A percentile compares a stretch with the other conserved stretches of the same genome.
phyloP scores from a whole-genome alignment of 1,284 basidiomycete genomes.

The Mycosarcoma maydis region DNA sequence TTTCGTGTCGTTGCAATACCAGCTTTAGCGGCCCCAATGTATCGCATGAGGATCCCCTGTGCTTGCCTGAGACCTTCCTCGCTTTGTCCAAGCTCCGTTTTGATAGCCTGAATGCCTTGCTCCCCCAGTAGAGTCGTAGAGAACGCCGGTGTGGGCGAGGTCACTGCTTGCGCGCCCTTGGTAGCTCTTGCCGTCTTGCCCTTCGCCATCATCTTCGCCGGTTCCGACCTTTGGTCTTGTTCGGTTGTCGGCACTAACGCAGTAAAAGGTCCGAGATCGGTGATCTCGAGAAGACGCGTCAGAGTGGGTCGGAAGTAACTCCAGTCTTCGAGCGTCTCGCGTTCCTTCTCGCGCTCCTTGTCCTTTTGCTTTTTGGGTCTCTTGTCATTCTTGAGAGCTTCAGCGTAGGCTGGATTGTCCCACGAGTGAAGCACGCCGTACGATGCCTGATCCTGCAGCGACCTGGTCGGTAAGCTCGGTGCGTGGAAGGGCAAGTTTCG shows the following conservation, averaged over 20 bases:
- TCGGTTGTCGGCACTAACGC: slow-evolving; percentile 11
- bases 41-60: slow-evolving; percentile 8
- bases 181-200: slow-evolving; percentile 4
- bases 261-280: slow-evolving; percentile 43
- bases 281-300: slow-evolving; percentile 40
- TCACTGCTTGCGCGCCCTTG: background rate
- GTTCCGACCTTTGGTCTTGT: background rate
- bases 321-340: slow-evolving; percentile 58
- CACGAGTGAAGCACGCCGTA: slow-evolving; percentile 20
- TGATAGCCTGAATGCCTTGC: slow-evolving; percentile 21
- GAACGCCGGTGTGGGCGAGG: background rate
- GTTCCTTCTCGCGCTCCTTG: slow-evolving; percentile 53
- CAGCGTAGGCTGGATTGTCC: slow-evolving; percentile 38
- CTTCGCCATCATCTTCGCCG: background rate
- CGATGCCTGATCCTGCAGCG: background rate
- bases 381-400: slow-evolving; percentile 49
- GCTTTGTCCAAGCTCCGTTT: slow-evolving; percentile 13
- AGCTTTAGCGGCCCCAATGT: slow-evolving; percentile 11
- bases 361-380: slow-evolving; percentile 55
- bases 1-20: slow-evolving; percentile 10
- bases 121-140: slow-evolving; percentile 11
- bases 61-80: slow-evolving; percentile 7
- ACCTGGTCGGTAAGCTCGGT: slow-evolving; percentile 14
- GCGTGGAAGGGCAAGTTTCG: slow-evolving; percentile 39
- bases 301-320: slow-evolving; percentile 55